Percentiles rank a stretch among this genome's conserved stretches.
Conservation (phyloP, 352 stramenopile genomes). For the Pythium coloratum region DNA sequence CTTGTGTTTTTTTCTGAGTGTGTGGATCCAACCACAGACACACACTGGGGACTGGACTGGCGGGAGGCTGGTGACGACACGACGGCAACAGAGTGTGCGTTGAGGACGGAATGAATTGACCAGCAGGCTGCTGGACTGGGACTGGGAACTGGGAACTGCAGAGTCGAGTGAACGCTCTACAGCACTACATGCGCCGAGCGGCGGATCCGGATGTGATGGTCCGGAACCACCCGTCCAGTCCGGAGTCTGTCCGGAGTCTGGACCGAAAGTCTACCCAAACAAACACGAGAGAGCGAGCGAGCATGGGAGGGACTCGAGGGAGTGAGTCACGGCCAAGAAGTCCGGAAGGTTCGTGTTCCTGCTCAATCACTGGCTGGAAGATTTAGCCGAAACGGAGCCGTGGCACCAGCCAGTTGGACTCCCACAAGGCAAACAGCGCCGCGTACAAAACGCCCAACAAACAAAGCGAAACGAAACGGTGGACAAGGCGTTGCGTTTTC, state of each 20-base stretch:
- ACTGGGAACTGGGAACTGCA: not conserved
- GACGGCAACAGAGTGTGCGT: not conserved
- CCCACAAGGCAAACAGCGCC: too few relatives aligned
- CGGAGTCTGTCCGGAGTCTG: too few relatives aligned
- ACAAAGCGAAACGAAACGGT: not conserved
- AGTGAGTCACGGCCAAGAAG: slow-evolving; percentile 1
- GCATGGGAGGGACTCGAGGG: not conserved
- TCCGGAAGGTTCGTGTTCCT: not conserved
- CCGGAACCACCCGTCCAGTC: not conserved
- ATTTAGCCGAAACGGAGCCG: slow-evolving; percentile 13
- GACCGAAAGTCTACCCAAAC: not conserved
- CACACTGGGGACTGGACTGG: too few relatives aligned
- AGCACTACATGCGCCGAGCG: not conserved
- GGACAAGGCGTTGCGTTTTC: not conserved
- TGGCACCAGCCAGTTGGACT: slow-evolving; percentile 12
- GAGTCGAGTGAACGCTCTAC: too few relatives aligned
- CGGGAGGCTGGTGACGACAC: not conserved
- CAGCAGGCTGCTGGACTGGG: not conserved
- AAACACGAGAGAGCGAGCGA: not conserved
- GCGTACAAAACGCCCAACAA: not conserved
- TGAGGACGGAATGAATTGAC: not conserved
- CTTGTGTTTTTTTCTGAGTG: too few relatives aligned
- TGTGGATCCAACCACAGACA: too few relatives aligned
- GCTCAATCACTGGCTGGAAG: slow-evolving; percentile 6
- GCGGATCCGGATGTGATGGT: slow-evolving; percentile 3